Evolutionary conservation across 2,329 filamentous ascomycete genomes (phyloP), one percentile per base, ranked within the genome.

Genomic region (Dendrostoma leiphaemia): DNA sequence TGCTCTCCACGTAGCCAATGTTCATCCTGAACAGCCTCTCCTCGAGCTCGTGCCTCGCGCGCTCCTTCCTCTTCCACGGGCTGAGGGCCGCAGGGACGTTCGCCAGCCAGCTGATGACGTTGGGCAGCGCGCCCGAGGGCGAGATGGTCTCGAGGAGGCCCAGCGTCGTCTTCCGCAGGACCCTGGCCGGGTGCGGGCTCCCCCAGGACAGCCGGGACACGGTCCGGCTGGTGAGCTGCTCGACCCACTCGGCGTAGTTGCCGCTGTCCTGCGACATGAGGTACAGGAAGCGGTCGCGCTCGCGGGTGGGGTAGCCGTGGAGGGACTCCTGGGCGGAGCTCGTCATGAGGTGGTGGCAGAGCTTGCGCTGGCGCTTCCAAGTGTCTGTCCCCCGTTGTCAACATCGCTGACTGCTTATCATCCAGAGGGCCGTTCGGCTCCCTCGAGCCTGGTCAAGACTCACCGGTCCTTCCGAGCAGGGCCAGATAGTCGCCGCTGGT

Each of bases 351-450:
- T 74, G 69, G 49, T 72, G 69, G 55, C 70, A 72, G 21, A 76
- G 69, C 63, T 72, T 76, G 7, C 75, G 69, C 60, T 78, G 75
- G n/a, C 74, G 69, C 61, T 72, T 76, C 76, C 76, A 79, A 3
- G 69, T 76, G 5, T 76, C 74, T 75, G 57, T 54, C 64, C 6
- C 75, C 75, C 5, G n/a, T n/a, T n/a, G n/a, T n/a, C n/a, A n/a
- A n/a, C n/a, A n/a, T n/a, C n/a, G n/a, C n/a, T n/a, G n/a, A n/a
- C n/a, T n/a, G n/a, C n/a, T n/a, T n/a, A n/a, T n/a, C n/a, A n/a
- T n/a, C n/a, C n/a, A n/a, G n/a, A n/a, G n/a, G n/a, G n/a, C n/a
- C n/a, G n/a, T n/a, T n/a, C n/a, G n/a, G n/a, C n/a, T n/a, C n/a
- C n/a, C n/a, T n/a, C n/a, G n/a, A n/a, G n/a, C n/a, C n/a, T n/a